A percentile compares a stretch with the other conserved stretches of the same genome.
phyloP scores from a whole-genome alignment of 2,329 filamentous ascomycete genomes.

The Cylindrodendrum hubeiense region DNA sequence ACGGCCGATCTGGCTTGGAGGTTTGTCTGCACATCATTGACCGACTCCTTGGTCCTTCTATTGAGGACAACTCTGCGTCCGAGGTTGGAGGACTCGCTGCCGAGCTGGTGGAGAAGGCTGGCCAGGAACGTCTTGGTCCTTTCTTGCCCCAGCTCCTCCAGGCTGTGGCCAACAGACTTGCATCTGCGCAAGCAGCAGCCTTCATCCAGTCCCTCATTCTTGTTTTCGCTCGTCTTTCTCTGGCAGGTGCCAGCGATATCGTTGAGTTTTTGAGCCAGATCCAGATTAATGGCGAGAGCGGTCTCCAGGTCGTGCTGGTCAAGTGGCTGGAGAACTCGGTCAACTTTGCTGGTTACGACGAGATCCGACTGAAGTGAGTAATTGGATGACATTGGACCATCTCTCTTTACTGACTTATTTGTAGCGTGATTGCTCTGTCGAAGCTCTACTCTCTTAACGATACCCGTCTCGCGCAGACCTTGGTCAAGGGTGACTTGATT shows the following conservation, averaged over 20 bases:
- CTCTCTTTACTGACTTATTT: constrained; percentile 45
- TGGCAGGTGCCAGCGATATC: constrained; percentile 88
- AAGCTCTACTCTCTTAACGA: constrained; percentile 93
- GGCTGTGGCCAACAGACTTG: constrained; percentile 88
- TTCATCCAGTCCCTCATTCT: constrained; percentile 97
- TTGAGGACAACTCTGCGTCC: constrained; percentile 95
- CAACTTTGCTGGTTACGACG: constrained; percentile 97
- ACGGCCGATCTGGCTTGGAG: constrained; percentile 86
- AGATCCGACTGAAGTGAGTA: constrained; percentile 94
- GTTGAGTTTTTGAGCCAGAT: constrained; percentile 91
- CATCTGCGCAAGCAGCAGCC: constrained; percentile 83
- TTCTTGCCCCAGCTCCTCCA: constrained; percentile 89
- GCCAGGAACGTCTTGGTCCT: constrained; percentile 89
- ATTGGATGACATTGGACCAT: too few species aligned
- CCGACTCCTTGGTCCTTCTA: constrained; percentile 82
- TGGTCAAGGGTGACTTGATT: constrained; percentile 93
- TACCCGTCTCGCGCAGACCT: constrained; percentile 79
- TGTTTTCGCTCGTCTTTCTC: constrained; percentile 91
- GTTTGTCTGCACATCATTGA: constrained; percentile 93
- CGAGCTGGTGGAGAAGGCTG: constrained; percentile 95
- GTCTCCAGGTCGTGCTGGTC: constrained; percentile 87
- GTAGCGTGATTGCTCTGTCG: constrained; percentile 88
- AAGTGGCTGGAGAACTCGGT: constrained; percentile 99
- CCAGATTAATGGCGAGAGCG: constrained; percentile 82
- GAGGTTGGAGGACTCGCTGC: constrained; percentile 96